Percentiles rank a stretch among this genome's conserved stretches.
Evolutionary conservation across 2,329 filamentous ascomycete species (phyloP).

Genomic region (Claviceps pusilla): DNA sequence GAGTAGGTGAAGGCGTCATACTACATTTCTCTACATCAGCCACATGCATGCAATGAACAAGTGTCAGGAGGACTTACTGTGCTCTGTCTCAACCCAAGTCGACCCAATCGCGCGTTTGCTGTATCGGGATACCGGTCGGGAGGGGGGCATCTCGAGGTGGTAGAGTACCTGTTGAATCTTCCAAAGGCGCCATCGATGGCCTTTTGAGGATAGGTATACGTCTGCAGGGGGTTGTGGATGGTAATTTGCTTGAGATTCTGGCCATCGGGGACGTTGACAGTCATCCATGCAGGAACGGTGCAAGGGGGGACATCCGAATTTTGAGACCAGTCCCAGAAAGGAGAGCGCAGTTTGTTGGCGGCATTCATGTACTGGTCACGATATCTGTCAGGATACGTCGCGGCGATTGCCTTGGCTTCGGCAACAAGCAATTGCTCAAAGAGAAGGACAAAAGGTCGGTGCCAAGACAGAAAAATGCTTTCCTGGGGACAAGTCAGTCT

Average conservation of each 20-base stretch:
- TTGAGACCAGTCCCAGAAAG: slow-evolving; percentile 41
- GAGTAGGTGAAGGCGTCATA: slow-evolving; percentile 27
- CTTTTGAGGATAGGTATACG: slow-evolving; percentile 32
- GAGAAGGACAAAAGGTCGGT: slow-evolving; percentile 38
- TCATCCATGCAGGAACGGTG: slow-evolving; percentile 20
- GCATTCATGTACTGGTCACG: slow-evolving; percentile 26
- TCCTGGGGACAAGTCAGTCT: slow-evolving; percentile 20
- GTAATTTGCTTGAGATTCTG: slow-evolving; percentile 14
- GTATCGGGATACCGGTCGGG: slow-evolving; percentile 23
- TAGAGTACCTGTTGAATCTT: slow-evolving; percentile 12
- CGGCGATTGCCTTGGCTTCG: slow-evolving; percentile 31
- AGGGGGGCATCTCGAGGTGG: slow-evolving; percentile 25
- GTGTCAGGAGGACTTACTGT: slow-evolving; percentile 21
- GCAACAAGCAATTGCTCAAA: slow-evolving; percentile 41
- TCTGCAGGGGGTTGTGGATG: slow-evolving; percentile 37
- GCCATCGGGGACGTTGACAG: slow-evolving; percentile 26
- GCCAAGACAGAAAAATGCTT: slow-evolving; percentile 37
- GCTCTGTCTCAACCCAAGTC: slow-evolving; percentile 22
- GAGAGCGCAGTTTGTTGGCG: slow-evolving; percentile 30
- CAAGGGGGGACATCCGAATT: slow-evolving; percentile 27
- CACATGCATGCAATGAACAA: neutral
- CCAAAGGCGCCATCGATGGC: slow-evolving; percentile 23
- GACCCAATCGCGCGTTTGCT: slow-evolving; percentile 21
- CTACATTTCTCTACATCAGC: slow-evolving; percentile 10
- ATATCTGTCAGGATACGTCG: slow-evolving; percentile 23